phyloP scores from a whole-genome alignment of 495 filamentous ascomycete genomes.

The Jackrogersella multiformis region DNA sequence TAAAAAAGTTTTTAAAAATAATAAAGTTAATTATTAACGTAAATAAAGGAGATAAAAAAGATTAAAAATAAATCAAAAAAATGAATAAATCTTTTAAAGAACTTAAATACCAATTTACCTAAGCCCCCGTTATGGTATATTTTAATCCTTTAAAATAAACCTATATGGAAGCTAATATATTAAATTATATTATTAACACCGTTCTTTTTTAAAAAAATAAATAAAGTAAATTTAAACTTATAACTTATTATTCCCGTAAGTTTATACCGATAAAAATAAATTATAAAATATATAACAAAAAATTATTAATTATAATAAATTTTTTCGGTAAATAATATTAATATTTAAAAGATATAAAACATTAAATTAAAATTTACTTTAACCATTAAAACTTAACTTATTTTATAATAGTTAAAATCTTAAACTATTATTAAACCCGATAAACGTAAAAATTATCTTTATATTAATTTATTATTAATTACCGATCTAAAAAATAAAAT shows the following conservation, averaged over 20 bases:
- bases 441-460: too few relatives aligned
- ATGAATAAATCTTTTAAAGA: not conserved
- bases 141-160: not conserved
- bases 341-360: not conserved
- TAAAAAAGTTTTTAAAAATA: not conserved
- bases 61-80: not conserved
- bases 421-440: too few relatives aligned
- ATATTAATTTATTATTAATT: too few relatives aligned
- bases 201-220: not conserved
- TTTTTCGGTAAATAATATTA: not conserved
- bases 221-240: not conserved
- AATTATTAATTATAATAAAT: constrained; percentile 6
- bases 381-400: not conserved
- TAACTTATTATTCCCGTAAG: not conserved
- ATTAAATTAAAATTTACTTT: not conserved
- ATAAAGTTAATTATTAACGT: not conserved
- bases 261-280: not conserved
- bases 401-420: not conserved
- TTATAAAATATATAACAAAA: constrained; percentile 19
- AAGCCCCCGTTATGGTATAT: not conserved
- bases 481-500: too few relatives aligned
- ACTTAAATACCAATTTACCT: not conserved
- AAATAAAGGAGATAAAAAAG: not conserved
- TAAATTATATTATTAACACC: too few relatives aligned
- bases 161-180: not conserved